These are phyloP conservation scores for Delitschia confertaspora DNA, from an alignment of 495 filamentous ascomycete genomes.

Conservation along the genomic window DNA sequence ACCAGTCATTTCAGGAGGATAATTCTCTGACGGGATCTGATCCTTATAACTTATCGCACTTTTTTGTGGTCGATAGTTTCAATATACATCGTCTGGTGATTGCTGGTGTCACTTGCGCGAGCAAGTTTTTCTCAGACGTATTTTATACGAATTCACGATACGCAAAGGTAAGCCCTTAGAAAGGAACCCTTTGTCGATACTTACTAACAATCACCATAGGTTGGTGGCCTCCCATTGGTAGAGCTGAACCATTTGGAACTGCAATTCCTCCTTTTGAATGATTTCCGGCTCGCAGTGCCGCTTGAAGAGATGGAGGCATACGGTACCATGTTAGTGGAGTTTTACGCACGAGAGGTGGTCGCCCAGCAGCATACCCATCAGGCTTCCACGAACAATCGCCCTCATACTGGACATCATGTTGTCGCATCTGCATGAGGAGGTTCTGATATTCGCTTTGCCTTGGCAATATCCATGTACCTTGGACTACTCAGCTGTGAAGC, in stretches of 20 bases:
- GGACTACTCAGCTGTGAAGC: too few relatives aligned
- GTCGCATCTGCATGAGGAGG: not conserved
- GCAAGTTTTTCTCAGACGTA: conserved; percentile 99
- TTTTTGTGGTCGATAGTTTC: conserved; percentile 97
- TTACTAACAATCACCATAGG: conserved; percentile 51
- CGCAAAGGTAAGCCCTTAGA: conserved; percentile 66
- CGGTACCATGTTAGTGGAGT: conserved; percentile 97
- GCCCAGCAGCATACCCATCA: conserved; percentile 44
- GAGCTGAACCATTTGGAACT: conserved; percentile 96
- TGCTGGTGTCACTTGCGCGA: conserved; percentile 93
- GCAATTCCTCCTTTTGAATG: conserved; percentile 92
- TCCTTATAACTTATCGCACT: conserved; percentile 59
- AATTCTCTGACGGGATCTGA: conserved; percentile 36
- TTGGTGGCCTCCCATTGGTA: conserved; percentile 88
- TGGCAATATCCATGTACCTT: too few relatives aligned
- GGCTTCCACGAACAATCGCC: not conserved
- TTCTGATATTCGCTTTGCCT: too few relatives aligned
- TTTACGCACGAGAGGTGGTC: conserved; percentile 88
- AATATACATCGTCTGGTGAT: conserved; percentile 98
- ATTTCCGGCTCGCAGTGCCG: conserved; percentile 88
- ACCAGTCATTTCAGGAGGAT: conserved; percentile 22
- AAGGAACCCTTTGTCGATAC: not conserved
- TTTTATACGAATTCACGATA: conserved; percentile 99
- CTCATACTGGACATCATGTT: not conserved
- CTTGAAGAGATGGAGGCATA: conserved; percentile 96